A percentile compares a stretch with the other conserved stretches of the same genome.
Conservation (phyloP, 768 basidiomycete species). For the Termitomyces titanicus region DNA sequence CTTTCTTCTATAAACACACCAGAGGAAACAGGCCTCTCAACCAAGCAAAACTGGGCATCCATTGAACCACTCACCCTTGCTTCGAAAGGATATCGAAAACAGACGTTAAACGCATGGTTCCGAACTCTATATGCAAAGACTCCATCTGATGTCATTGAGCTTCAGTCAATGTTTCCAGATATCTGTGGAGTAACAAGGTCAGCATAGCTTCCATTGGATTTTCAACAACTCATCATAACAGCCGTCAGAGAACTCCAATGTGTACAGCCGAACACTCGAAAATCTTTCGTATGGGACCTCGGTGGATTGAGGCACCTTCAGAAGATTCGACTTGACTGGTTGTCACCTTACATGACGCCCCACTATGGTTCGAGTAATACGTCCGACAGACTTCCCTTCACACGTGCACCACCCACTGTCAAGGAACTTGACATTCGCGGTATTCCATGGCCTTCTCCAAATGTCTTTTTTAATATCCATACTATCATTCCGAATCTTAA, state of each 20-base stretch:
- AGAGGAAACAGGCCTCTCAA: conserved; percentile 14
- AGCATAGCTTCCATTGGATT: neutral
- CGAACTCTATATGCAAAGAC: conserved; percentile 22
- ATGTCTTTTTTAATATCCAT: conserved; percentile 20
- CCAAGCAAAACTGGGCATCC: conserved; percentile 24
- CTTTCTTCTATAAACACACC: conserved; percentile 12
- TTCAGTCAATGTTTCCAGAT: conserved; percentile 22
- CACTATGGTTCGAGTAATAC: conserved; percentile 13
- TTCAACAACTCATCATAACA: neutral
- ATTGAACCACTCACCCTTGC: conserved; percentile 26
- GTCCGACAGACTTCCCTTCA: conserved; percentile 19
- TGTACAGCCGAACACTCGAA: conserved; percentile 16
- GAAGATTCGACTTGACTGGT: conserved; percentile 28
- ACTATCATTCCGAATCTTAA: conserved; percentile 20
- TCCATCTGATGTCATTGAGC: conserved; percentile 18
- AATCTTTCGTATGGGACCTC: conserved; percentile 22
- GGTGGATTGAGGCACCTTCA: conserved; percentile 16
- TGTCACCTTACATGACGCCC: conserved; percentile 13
- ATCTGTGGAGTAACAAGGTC: conserved; percentile 18
- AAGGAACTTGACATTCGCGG: conserved; percentile 27
- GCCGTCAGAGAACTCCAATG: conserved; percentile 27
- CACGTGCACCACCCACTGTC: conserved; percentile 21
- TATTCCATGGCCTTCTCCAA: conserved; percentile 28
- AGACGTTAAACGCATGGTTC: conserved; percentile 31
- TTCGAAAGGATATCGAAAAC: conserved; percentile 25